A percentile compares a stretch with the other conserved stretches of the same genome.
Evolutionary conservation across 2,329 filamentous ascomycete genomes (phyloP).

Genomic region (Fusarium euwallaceae): DNA sequence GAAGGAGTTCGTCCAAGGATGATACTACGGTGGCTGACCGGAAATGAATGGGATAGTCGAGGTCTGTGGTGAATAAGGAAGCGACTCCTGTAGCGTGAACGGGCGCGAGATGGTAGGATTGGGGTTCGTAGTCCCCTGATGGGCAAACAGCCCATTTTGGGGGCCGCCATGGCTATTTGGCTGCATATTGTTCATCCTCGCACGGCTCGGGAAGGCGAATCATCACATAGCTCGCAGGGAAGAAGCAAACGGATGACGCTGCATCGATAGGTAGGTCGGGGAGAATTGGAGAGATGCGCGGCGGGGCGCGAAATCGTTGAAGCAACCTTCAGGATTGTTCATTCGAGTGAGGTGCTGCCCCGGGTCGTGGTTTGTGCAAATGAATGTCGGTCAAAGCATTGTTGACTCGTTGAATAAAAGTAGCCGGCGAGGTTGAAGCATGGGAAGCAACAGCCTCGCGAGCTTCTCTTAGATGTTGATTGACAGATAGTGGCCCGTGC

Average conservation of each 20-base stretch:
- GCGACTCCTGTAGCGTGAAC: conserved; percentile 78
- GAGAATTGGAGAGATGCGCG: conserved; percentile 23
- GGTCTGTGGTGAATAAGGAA: conserved; percentile 86
- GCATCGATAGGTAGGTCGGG: conserved; percentile 43
- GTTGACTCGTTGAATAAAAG: conserved; percentile 30
- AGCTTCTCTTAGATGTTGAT: conserved; percentile 39
- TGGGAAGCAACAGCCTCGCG: conserved; percentile 46
- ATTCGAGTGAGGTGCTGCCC: conserved; percentile 3
- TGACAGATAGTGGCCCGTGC: conserved; percentile 39
- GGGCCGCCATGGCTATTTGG: conserved; percentile 48
- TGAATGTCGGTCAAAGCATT: conserved; percentile 43
- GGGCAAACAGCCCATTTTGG: conserved; percentile 52
- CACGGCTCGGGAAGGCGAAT: conserved; percentile 44
- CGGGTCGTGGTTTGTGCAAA: conserved; percentile 10
- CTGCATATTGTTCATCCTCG: conserved; percentile 51
- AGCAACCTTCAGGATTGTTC: neutral
- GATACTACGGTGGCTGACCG: conserved; percentile 61
- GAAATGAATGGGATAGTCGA: conserved; percentile 84
- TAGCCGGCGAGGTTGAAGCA: conserved; percentile 37
- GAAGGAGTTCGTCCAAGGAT: conserved; percentile 6
- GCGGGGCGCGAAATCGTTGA: conserved; percentile 9
- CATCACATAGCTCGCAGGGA: conserved; percentile 50
- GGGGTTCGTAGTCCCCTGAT: conserved; percentile 40
- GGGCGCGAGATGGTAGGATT: conserved; percentile 55
- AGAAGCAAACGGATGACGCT: conserved; percentile 45